These are phyloP conservation scores for Porodaedalea pini DNA, from an alignment of 1,284 basidiomycete species.

Conservation along the genomic window DNA sequence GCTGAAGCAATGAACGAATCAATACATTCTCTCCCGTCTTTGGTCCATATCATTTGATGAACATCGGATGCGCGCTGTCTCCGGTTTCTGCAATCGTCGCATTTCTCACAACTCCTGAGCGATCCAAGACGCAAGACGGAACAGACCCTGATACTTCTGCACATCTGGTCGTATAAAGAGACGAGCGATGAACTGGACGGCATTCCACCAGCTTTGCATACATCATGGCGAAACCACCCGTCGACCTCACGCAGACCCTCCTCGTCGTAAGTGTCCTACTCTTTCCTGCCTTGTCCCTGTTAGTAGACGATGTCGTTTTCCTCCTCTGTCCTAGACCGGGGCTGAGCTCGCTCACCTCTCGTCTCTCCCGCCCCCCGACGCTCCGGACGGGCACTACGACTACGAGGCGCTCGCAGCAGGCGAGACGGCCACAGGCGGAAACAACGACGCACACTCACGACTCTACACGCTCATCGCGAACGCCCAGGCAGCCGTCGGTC, in stretches of 20 bases:
- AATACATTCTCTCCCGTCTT: no score
- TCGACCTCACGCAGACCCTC: constrained; percentile 11
- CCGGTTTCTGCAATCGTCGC: no score
- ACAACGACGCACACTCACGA: constrained; percentile 17
- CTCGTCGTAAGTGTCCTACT: constrained; percentile 8
- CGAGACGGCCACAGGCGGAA: constrained; percentile 13
- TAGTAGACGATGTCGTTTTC: neutral
- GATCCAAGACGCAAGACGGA: no score
- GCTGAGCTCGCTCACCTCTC: constrained; percentile 17
- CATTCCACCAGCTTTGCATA: neutral
- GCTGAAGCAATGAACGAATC: no score
- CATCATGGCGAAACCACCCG: neutral
- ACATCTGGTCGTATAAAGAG: no score
- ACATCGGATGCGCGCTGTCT: no score
- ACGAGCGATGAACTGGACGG: neutral
- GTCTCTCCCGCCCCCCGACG: constrained; percentile 12
- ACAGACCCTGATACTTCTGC: no score
- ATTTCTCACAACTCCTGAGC: no score
- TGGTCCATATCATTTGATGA: no score
- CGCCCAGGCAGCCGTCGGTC: constrained; percentile 13
- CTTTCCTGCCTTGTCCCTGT: neutral
- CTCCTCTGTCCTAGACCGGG: neutral
- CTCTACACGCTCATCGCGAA: constrained; percentile 15
- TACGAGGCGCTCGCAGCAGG: constrained; percentile 18
- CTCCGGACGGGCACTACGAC: constrained; percentile 23